Evolutionary conservation across 2,329 filamentous ascomycete species (phyloP).

Genomic region (Colletotrichum horii): DNA sequence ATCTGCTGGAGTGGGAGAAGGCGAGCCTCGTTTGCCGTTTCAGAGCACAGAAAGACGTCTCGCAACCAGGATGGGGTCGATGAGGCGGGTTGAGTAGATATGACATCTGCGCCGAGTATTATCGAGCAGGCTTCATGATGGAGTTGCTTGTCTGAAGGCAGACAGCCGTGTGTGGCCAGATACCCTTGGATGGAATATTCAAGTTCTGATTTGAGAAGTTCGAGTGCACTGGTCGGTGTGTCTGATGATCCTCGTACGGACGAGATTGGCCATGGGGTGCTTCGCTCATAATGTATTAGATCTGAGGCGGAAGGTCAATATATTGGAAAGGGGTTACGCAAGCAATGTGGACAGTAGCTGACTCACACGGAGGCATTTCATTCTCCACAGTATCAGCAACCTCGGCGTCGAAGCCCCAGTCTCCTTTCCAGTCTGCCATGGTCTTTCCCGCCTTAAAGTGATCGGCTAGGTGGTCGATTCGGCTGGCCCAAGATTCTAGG

Average conservation of each 20-base stretch:
- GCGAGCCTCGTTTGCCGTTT: constrained; percentile 19
- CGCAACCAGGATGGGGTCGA: constrained; percentile 26
- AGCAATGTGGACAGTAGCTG: neutral
- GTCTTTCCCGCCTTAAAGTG: constrained; percentile 41
- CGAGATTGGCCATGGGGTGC: constrained; percentile 31
- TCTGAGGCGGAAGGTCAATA: constrained; percentile 38
- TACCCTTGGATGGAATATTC: constrained; percentile 28
- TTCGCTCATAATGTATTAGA: constrained; percentile 40
- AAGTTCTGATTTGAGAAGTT: constrained; percentile 38
- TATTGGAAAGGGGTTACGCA: constrained; percentile 23
- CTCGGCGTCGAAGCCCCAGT: constrained; percentile 41
- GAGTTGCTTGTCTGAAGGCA: constrained; percentile 20
- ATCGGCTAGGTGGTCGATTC: constrained; percentile 40
- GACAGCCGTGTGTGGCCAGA: constrained; percentile 18
- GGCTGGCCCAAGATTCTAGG: constrained; percentile 35
- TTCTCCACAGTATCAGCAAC: constrained; percentile 40
- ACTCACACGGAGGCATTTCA: constrained; percentile 37
- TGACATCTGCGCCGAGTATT: constrained; percentile 28
- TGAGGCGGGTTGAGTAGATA: neutral
- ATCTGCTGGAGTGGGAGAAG: neutral
- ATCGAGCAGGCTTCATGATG: constrained; percentile 30
- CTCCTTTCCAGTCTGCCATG: constrained; percentile 45
- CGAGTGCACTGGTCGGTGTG: constrained; percentile 31
- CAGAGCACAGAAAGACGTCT: constrained; percentile 21
- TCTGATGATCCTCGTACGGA: constrained; percentile 19